A percentile compares a stretch with the other conserved stretches of the same genome.
These are phyloP conservation scores for Trametes sanguinea DNA, from an alignment of 768 basidiomycete genomes.

Conservation along the genomic window DNA sequence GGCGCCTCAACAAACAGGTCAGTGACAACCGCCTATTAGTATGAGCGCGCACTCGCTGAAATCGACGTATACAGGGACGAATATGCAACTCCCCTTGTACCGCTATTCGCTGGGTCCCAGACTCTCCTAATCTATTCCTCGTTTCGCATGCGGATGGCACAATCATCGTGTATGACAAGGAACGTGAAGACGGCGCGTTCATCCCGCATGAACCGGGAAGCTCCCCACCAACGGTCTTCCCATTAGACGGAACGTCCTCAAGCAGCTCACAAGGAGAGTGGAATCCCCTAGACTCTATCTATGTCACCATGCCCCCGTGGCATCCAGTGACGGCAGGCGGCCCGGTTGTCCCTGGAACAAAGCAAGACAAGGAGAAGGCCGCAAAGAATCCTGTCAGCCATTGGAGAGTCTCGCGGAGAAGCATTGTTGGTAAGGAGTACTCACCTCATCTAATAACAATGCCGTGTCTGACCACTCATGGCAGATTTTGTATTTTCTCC, in stretches of 20 bases:
- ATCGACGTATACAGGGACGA: slow-evolving; percentile 52
- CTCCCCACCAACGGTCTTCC: slow-evolving; percentile 22
- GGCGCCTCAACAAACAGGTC: slow-evolving; percentile 87
- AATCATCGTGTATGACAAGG: slow-evolving; percentile 87
- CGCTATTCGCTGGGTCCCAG: slow-evolving; percentile 88
- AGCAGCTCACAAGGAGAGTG: slow-evolving; percentile 51
- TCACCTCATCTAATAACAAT: neutral
- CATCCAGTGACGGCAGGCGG: slow-evolving; percentile 61
- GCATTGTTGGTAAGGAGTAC: slow-evolving; percentile 64
- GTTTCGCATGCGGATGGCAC: slow-evolving; percentile 89
- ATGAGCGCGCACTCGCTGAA: neutral
- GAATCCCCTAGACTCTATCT: slow-evolving; percentile 76
- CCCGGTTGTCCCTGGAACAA: slow-evolving; percentile 32
- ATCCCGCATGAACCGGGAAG: slow-evolving; percentile 57
- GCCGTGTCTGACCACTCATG: neutral
- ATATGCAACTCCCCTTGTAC: slow-evolving; percentile 83
- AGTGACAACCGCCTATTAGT: slow-evolving; percentile 19
- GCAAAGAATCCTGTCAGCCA: slow-evolving; percentile 90
- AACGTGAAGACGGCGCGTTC: slow-evolving; percentile 84
- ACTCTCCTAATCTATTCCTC: slow-evolving; percentile 77
- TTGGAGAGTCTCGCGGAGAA: slow-evolving; percentile 75
- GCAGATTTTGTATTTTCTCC: slow-evolving; percentile 92
- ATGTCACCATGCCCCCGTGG: slow-evolving; percentile 86
- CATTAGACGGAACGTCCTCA: slow-evolving; percentile 25
- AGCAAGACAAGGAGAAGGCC: slow-evolving; percentile 60